These are phyloP conservation scores for Rhizophlyctis rosea DNA, from an alignment of 192 early-diverging fungal species.

Conservation along the genomic window DNA sequence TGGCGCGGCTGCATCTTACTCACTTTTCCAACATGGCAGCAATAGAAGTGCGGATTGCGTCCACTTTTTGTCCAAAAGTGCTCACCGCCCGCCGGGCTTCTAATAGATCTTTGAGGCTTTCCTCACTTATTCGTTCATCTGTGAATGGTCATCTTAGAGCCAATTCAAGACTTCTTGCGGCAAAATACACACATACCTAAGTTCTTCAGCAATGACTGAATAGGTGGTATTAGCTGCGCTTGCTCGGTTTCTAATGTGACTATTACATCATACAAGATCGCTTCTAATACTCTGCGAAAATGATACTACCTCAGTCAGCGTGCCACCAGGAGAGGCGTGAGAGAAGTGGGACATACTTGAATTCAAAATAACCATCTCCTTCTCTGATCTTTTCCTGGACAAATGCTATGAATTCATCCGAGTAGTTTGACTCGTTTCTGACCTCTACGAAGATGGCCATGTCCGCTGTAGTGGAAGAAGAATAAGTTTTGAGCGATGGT, in stretches of 20 bases:
- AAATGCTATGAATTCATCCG: slow-evolving; percentile 75
- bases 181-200: no score
- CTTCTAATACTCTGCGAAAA: slow-evolving; percentile 71
- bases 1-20: no score
- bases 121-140: slow-evolving; percentile 71
- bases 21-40: slow-evolving; percentile 71
- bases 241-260: slow-evolving; percentile 47
- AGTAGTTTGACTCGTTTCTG: slow-evolving; percentile 34
- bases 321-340: no score
- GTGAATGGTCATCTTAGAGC: no score
- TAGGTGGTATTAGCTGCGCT: slow-evolving; percentile 63
- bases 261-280: slow-evolving; percentile 72
- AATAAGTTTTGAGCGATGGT: not conserved
- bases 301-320: no score
- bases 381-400: slow-evolving; percentile 68
- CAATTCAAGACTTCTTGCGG: no score
- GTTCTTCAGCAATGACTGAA: slow-evolving; percentile 62
- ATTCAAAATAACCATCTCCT: slow-evolving; percentile 30
- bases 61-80: slow-evolving; percentile 74
- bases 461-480: slow-evolving; percentile 44
- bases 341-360: slow-evolving; percentile 19
- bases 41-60: slow-evolving; percentile 73
- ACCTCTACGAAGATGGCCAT: slow-evolving; percentile 69
- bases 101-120: slow-evolving; percentile 74
- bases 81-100: slow-evolving; percentile 73